Evolutionary conservation across 768 basidiomycete species (phyloP).

Genomic region (Nidularia pulvinata): DNA sequence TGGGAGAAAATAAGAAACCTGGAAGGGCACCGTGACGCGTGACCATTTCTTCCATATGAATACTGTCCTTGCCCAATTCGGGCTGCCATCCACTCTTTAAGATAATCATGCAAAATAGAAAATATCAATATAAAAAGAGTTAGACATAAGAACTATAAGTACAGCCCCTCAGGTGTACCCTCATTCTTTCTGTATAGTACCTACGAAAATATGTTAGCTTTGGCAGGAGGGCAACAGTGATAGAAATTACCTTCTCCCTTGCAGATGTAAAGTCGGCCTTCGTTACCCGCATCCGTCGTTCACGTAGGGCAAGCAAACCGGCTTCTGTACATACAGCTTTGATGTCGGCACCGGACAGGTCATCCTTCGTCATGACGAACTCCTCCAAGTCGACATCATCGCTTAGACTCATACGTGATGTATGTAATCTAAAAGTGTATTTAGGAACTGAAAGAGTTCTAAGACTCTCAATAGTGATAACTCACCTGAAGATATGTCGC

Average conservation of each 20-base stretch:
- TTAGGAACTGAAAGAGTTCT: slow-evolving; percentile 1
- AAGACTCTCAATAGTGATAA: not conserved
- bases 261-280: slow-evolving; percentile 91
- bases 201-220: slow-evolving; percentile 27
- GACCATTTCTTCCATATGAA: too few relatives aligned
- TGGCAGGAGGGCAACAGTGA: not conserved
- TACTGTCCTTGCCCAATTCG: too few relatives aligned
- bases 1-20: too few relatives aligned
- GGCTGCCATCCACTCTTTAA: too few relatives aligned
- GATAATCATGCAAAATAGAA: not conserved
- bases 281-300: slow-evolving; percentile 92
- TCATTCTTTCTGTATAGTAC: slow-evolving; percentile 97
- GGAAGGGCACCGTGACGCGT: too few relatives aligned
- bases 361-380: slow-evolving; percentile 94
- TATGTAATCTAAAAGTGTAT: slow-evolving; percentile 65
- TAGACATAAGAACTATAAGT: slow-evolving; percentile 48
- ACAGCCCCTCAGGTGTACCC: slow-evolving; percentile 89
- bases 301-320: slow-evolving; percentile 92
- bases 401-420: slow-evolving; percentile 89
- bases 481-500: slow-evolving; percentile 94
- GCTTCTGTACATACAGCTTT: slow-evolving; percentile 99
- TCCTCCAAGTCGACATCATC: slow-evolving; percentile 95
- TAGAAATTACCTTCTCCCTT: slow-evolving; percentile 79
- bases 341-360: slow-evolving; percentile 96
- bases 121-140: slow-evolving; percentile 9